A percentile compares a stretch with the other conserved stretches of the same genome.
phyloP scores from a whole-genome alignment of 768 basidiomycete species.

The Chlorophyllum brunneum region DNA sequence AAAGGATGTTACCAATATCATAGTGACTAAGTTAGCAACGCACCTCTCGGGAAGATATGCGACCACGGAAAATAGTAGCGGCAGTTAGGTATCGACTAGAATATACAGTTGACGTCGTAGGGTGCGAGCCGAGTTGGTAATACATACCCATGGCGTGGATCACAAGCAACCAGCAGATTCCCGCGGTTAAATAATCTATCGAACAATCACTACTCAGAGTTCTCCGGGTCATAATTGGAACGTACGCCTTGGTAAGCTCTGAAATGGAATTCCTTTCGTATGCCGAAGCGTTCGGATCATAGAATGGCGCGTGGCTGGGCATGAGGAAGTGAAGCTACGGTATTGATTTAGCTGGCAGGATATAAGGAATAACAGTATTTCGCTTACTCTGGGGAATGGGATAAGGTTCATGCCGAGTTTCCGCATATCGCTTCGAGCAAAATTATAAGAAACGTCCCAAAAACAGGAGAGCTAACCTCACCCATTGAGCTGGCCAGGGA shows the following conservation, averaged over 20 bases:
- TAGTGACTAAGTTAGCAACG: constrained; percentile 23
- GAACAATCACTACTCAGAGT: constrained; percentile 1
- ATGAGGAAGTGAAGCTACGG: constrained; percentile 91
- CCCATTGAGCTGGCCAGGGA: constrained; percentile 94
- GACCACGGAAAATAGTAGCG: constrained; percentile 84
- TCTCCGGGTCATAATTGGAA: background rate
- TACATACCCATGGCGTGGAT: constrained; percentile 71
- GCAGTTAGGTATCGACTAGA: constrained; percentile 80
- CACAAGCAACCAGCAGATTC: constrained; percentile 79
- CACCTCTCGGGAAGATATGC: constrained; percentile 78
- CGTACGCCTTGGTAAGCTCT: constrained; percentile 75
- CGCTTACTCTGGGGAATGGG: constrained; percentile 87
- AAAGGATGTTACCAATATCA: constrained; percentile 34
- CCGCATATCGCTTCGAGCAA: constrained; percentile 61
- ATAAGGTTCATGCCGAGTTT: constrained; percentile 93
- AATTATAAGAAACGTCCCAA: no score
- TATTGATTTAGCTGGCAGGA: background rate
- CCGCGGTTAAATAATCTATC: constrained; percentile 72
- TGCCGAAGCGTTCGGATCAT: constrained; percentile 55
- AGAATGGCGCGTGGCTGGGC: constrained; percentile 91
- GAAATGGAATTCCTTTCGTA: constrained; percentile 60
- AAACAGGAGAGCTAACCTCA: constrained; percentile 24
- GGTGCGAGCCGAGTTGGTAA: background rate
- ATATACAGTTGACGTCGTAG: constrained; percentile 4
- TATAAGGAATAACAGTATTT: constrained; percentile 1